Percentiles rank a stretch among this genome's conserved stretches.
Evolutionary conservation across 176 grass and related monocot species (phyloP).

Genomic region (Oryza australiensis): DNA sequence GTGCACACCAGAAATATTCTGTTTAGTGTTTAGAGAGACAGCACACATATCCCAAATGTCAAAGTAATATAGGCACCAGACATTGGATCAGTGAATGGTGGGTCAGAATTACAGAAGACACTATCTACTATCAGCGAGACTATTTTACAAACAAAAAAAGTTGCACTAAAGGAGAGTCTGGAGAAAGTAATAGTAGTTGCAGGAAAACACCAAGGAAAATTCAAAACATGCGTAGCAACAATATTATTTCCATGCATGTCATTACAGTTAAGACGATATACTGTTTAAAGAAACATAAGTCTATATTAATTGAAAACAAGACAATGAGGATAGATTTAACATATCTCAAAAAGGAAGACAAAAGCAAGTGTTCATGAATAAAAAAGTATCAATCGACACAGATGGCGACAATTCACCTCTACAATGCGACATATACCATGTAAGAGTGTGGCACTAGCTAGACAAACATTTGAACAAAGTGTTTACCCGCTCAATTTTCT

Average conservation of each 20-base stretch:
- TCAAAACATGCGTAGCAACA: neutral
- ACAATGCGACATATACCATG: slow-evolving; percentile 2
- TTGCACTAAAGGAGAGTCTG: neutral
- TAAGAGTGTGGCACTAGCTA: neutral
- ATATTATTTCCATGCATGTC: neutral
- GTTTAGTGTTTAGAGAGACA: neutral
- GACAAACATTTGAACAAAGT: neutral
- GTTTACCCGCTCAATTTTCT: neutral
- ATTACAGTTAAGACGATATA: neutral
- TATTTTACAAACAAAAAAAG: neutral
- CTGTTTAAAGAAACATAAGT: neutral
- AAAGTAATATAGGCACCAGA: neutral
- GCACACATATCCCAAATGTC: neutral
- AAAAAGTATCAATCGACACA: neutral
- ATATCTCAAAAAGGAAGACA: neutral
- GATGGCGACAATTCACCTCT: slow-evolving; percentile 11
- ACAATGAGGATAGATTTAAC: neutral
- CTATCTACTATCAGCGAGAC: neutral
- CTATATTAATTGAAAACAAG: neutral
- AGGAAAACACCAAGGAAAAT: neutral
- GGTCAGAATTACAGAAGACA: neutral
- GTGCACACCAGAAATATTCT: neutral
- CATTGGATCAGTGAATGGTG: neutral
- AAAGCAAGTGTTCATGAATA: neutral
- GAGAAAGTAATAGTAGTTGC: neutral